phyloP scores from a whole-genome alignment of 2,329 filamentous ascomycete genomes.

The Rutstroemia sp. region DNA sequence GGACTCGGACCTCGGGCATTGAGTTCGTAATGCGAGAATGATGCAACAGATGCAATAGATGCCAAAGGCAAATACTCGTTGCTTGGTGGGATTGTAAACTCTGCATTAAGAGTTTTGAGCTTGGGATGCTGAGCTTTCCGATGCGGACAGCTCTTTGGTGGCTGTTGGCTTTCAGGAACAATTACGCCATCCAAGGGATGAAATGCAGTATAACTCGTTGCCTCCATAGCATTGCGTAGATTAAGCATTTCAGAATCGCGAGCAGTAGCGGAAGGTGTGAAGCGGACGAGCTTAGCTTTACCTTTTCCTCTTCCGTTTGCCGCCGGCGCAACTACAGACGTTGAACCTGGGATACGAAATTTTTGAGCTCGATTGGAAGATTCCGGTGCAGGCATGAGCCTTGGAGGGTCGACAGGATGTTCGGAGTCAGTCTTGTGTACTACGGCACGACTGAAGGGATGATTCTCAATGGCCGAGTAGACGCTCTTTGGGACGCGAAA shows the following conservation, averaged over 20 bases:
- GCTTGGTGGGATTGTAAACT: not conserved
- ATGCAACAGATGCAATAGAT: not conserved
- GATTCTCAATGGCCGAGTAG: conserved; percentile 24
- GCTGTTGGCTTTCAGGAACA: not conserved
- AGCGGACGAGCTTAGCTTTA: conserved; percentile 1
- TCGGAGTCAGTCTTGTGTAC: conserved; percentile 12
- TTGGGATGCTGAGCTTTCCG: not conserved
- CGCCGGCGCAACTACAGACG: not conserved
- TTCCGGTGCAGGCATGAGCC: not conserved
- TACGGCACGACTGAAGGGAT: conserved; percentile 25
- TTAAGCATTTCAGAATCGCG: conserved; percentile 7
- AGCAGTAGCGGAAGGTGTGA: conserved; percentile 6
- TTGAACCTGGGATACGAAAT: not conserved
- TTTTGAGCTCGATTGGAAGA: not conserved
- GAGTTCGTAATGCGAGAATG: not conserved
- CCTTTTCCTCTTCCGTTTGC: not conserved
- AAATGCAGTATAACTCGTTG: conserved; percentile 3
- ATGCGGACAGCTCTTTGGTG: not conserved
- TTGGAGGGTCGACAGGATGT: not conserved
- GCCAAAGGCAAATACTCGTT: not conserved
- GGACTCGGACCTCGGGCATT: not conserved
- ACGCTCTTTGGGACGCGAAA: conserved; percentile 27
- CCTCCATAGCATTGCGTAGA: conserved; percentile 6
- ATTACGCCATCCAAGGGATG: not conserved
- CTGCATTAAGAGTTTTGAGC: not conserved